phyloP scores from a whole-genome alignment of 768 basidiomycete genomes.

The Termitomyces sp. region DNA sequence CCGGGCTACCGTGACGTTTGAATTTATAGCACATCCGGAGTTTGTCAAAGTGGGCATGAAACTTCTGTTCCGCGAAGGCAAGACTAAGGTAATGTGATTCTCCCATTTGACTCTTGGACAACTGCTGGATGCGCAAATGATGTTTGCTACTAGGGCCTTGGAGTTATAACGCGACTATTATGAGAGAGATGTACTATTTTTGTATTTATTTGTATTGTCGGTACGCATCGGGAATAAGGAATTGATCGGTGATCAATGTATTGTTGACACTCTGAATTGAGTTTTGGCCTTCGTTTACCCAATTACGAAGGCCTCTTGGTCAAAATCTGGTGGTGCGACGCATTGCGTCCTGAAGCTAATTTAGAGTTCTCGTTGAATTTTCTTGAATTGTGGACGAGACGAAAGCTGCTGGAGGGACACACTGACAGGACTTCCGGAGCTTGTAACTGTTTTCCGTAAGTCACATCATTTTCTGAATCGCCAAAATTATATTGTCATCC shows the following conservation, averaged over 20 bases:
- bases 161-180: conserved; percentile 66
- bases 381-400: not conserved
- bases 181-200: conserved; percentile 21
- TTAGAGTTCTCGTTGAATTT: not conserved
- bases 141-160: conserved; percentile 52
- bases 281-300: not conserved
- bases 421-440: not conserved
- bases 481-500: not conserved
- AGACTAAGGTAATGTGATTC: conserved; percentile 69
- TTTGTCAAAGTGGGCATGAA: conserved; percentile 93
- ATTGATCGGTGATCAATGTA: conserved; percentile 1
- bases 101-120: not conserved
- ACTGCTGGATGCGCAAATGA: not conserved
- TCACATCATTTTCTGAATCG: conserved; percentile 4
- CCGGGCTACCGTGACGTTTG: conserved; percentile 88
- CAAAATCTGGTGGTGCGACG: no score
- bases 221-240: not conserved
- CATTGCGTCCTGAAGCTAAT: not conserved
- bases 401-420: not conserved
- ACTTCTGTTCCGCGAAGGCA: conserved; percentile 89
- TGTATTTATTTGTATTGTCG: conserved; percentile 4
- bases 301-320: not conserved
- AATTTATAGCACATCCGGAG: conserved; percentile 90
- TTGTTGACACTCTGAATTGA: conserved; percentile 4
- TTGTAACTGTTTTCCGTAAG: conserved; percentile 6